These are phyloP conservation scores for Ganoderma leucocontextum DNA, from an alignment of 1,284 basidiomycete species.

Conservation along the genomic window DNA sequence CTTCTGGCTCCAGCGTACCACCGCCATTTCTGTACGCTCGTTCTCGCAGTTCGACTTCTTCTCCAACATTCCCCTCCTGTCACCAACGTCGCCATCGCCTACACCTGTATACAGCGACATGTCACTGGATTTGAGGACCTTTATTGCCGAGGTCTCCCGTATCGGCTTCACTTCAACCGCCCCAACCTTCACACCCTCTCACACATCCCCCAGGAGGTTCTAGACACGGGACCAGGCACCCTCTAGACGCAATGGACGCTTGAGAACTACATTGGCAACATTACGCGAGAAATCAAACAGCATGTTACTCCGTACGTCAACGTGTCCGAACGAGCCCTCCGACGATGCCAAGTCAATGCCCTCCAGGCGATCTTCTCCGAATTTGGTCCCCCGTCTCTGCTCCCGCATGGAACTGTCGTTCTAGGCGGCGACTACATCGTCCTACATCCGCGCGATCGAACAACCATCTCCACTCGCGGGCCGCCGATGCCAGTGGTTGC, in stretches of 20 bases:
- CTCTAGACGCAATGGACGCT: slow-evolving; percentile 34
- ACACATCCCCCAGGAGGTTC: slow-evolving; percentile 31
- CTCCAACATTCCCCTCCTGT: slow-evolving; percentile 36
- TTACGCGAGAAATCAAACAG: slow-evolving; percentile 35
- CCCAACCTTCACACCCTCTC: slow-evolving; percentile 34
- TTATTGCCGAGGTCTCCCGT: slow-evolving; percentile 32
- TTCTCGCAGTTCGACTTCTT: slow-evolving; percentile 28
- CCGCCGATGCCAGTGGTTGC: too few species aligned
- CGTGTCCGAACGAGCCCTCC: slow-evolving; percentile 29
- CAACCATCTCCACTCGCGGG: background rate
- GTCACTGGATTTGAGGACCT: slow-evolving; percentile 29
- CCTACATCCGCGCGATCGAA: background rate
- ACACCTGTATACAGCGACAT: slow-evolving; percentile 14
- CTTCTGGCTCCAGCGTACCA: slow-evolving; percentile 26
- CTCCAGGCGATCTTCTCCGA: slow-evolving; percentile 33
- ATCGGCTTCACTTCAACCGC: slow-evolving; percentile 38
- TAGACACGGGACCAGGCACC: slow-evolving; percentile 30
- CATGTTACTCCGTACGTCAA: slow-evolving; percentile 34
- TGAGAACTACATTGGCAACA: slow-evolving; percentile 39
- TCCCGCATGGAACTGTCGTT: too few species aligned
- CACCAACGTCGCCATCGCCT: slow-evolving; percentile 13
- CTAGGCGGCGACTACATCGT: background rate
- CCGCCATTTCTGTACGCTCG: slow-evolving; percentile 37
- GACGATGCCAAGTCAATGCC: slow-evolving; percentile 29
- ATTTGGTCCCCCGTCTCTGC: background rate